A percentile compares a stretch with the other conserved stretches of the same genome.
Conservation (phyloP, 371 early-diverging fungal species). For the Lichtheimia ornata region DNA sequence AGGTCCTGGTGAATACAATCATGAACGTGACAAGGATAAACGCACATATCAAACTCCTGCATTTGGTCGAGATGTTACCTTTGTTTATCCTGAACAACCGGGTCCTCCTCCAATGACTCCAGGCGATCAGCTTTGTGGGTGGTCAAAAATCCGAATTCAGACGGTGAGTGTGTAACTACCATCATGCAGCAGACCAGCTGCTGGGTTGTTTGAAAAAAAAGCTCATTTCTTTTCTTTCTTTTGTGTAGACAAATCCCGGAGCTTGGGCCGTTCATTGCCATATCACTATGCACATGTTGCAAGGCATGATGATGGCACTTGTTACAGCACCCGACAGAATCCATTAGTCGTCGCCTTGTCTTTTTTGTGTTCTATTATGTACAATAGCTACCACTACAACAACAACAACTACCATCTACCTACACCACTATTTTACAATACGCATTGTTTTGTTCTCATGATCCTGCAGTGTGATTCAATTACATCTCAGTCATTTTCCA, state of each 20-base stretch:
- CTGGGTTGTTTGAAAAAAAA: not conserved
- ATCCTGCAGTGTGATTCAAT: too few species aligned
- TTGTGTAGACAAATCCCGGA: slow-evolving; percentile 16
- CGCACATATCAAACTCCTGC: slow-evolving; percentile 19
- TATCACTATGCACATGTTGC: slow-evolving; percentile 43
- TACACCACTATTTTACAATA: too few species aligned
- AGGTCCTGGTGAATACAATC: slow-evolving; percentile 40
- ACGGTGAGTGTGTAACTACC: slow-evolving; percentile 27
- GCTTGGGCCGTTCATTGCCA: slow-evolving; percentile 23
- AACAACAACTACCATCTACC: too few species aligned
- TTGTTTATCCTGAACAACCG: slow-evolving; percentile 36
- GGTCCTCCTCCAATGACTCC: slow-evolving; percentile 3
- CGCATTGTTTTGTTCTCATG: too few species aligned
- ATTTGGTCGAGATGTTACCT: slow-evolving; percentile 29
- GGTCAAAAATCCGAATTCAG: slow-evolving; percentile 40
- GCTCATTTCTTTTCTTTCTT: not conserved
- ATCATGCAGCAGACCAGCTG: not conserved
- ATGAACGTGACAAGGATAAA: slow-evolving; percentile 25
- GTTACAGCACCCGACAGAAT: slow-evolving; percentile 31
- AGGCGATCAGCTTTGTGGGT: slow-evolving; percentile 27
- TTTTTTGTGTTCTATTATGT: too few species aligned
- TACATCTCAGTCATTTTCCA: too few species aligned
- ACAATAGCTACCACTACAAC: too few species aligned
- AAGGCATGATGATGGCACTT: slow-evolving; percentile 47
- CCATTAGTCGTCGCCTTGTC: not conserved